A percentile compares a stretch with the other conserved stretches of the same genome.
These are phyloP conservation scores for Flaveria trinervia DNA, from an alignment of 129 eudicot genomes.

Conservation along the genomic window DNA sequence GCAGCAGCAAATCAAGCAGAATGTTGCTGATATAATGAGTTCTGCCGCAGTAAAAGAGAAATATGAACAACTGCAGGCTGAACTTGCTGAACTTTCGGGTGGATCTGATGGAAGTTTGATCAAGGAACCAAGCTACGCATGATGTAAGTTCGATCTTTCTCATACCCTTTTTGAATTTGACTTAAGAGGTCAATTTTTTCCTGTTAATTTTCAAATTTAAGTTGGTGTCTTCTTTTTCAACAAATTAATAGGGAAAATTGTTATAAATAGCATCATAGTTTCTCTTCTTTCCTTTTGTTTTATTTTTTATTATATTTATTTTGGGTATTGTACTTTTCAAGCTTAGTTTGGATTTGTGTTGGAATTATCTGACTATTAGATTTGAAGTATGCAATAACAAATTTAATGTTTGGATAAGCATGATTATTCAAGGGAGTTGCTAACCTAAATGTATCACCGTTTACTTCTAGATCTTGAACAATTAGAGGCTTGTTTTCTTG, in stretches of 20 bases:
- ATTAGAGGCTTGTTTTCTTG: too few species aligned
- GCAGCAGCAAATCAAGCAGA: constrained; percentile 56
- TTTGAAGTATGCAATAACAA: not conserved
- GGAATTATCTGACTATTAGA: not conserved
- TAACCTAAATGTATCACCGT: not conserved
- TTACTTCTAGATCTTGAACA: too few species aligned
- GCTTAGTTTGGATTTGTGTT: not conserved
- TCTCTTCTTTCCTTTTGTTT: not conserved
- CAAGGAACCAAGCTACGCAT: constrained; percentile 26
- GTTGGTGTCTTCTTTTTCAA: not conserved
- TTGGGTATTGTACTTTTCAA: constrained; percentile 1
- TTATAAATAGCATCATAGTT: not conserved
- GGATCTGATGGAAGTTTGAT: constrained; percentile 50
- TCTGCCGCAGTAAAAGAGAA: constrained; percentile 50
- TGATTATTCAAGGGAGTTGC: not conserved
- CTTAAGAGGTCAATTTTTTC: constrained; percentile 9
- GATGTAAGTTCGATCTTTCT: constrained; percentile 30
- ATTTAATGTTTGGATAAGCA: not conserved
- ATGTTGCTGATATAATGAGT: constrained; percentile 52
- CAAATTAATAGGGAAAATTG: not conserved
- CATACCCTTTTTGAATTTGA: constrained; percentile 10
- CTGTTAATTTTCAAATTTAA: not conserved
- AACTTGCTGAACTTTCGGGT: constrained; percentile 50
- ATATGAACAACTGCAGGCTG: constrained; percentile 52
- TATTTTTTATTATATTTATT: not conserved